Evolutionary conservation across 306 rosid species (phyloP).

Genomic region (Astragalus glycyphyllos): DNA sequence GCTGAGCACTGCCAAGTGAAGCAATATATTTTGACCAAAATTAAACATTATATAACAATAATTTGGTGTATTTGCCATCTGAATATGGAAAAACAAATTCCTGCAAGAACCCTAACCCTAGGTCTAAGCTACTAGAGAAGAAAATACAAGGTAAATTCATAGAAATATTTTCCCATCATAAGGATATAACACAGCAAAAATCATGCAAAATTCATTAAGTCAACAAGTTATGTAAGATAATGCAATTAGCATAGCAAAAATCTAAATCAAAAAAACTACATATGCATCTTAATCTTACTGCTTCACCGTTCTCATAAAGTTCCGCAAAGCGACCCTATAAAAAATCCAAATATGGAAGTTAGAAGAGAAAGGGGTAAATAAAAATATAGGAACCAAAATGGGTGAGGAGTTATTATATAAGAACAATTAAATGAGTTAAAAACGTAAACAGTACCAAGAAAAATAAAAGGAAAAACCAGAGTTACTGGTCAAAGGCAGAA

Average conservation of each 20-base stretch:
- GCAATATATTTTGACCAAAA: too few relatives aligned
- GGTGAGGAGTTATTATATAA: not conserved
- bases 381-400: not conserved
- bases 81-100: constrained; percentile 4
- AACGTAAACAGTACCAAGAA: not conserved
- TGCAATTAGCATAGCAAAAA: constrained; percentile 4
- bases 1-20: too few relatives aligned
- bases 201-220: too few relatives aligned
- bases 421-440: not conserved
- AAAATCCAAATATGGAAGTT: not conserved
- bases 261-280: not conserved
- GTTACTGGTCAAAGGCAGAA: constrained; percentile 46
- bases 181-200: not conserved
- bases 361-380: not conserved
- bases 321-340: constrained; percentile 24
- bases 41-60: not conserved
- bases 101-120: constrained; percentile 81
- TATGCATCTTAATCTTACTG: constrained; percentile 30
- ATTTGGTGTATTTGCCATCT: not conserved
- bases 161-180: not conserved
- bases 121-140: not conserved
- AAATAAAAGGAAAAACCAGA: not conserved
- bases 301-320: constrained; percentile 7
- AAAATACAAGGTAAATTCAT: not conserved
- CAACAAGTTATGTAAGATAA: too few relatives aligned